Evolutionary conservation across 495 filamentous ascomycete species (phyloP).

Genomic region (Penicillium paradoxum): DNA sequence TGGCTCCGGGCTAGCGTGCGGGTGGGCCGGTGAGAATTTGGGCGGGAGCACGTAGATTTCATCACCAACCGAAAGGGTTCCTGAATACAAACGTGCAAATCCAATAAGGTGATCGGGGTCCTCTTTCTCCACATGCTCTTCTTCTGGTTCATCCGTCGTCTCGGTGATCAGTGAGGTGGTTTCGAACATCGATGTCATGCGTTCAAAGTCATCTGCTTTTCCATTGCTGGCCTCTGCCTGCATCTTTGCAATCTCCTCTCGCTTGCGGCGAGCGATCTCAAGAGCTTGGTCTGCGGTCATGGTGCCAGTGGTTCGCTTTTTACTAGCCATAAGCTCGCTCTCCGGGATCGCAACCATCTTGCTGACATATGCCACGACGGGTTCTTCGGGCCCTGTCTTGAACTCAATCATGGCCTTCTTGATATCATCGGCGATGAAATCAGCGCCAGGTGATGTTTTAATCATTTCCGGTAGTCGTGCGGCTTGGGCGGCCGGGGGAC

Average conservation of each 20-base stretch:
- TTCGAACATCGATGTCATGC: slow-evolving; percentile 52
- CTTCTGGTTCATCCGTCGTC: slow-evolving; percentile 23
- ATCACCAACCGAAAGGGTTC: slow-evolving; percentile 84
- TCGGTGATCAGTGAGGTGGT: slow-evolving; percentile 47
- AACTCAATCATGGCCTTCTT: slow-evolving; percentile 78
- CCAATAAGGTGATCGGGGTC: slow-evolving; percentile 88
- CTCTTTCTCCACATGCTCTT: slow-evolving; percentile 48
- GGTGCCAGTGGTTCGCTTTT: slow-evolving; percentile 53
- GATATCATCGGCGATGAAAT: slow-evolving; percentile 60
- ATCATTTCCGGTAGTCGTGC: slow-evolving; percentile 73
- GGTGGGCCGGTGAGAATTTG: slow-evolving; percentile 80
- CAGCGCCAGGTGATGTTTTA: slow-evolving; percentile 71
- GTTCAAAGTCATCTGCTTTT: slow-evolving; percentile 35
- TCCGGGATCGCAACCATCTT: slow-evolving; percentile 96
- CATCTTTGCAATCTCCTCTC: slow-evolving; percentile 75
- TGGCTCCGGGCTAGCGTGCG: slow-evolving; percentile 70
- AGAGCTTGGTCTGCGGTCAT: slow-evolving; percentile 86
- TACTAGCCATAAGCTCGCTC: slow-evolving; percentile 80
- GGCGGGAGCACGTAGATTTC: slow-evolving; percentile 84
- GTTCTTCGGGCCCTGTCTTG: slow-evolving; percentile 59
- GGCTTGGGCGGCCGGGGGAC: slow-evolving; percentile 79
- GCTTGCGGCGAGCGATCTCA: slow-evolving; percentile 80
- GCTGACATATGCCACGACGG: slow-evolving; percentile 91
- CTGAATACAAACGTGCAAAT: slow-evolving; percentile 90
- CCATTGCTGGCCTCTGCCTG: slow-evolving; percentile 53